Percentiles rank a stretch among this genome's conserved stretches.
Evolutionary conservation across 1,284 basidiomycete genomes (phyloP).

Genomic region (Sphagnurus paluster): DNA sequence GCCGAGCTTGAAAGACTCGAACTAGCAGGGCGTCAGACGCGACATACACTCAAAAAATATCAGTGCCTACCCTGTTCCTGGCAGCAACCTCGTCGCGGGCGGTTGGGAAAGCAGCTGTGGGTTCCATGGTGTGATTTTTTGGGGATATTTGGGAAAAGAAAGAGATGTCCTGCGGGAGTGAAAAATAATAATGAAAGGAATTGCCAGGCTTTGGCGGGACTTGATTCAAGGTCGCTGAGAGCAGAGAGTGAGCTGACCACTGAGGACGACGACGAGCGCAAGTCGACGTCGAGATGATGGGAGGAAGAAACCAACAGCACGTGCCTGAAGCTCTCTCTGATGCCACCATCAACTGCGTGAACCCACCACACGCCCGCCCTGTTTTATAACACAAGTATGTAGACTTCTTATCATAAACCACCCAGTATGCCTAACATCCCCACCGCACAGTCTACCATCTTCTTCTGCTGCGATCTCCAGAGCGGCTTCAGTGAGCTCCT

Average conservation of each 20-base stretch:
- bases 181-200: conserved; percentile 29
- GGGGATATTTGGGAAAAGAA: conserved; percentile 23
- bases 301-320: conserved; percentile 22
- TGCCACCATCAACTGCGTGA: conserved; percentile 11
- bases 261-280: conserved; percentile 12
- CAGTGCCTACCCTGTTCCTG: conserved; percentile 42
- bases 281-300: conserved; percentile 10
- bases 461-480: conserved; percentile 83
- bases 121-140: conserved; percentile 24
- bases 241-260: conserved; percentile 18
- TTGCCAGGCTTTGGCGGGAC: conserved; percentile 20
- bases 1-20: conserved; percentile 65
- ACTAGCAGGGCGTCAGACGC: conserved; percentile 35
- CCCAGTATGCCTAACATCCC: conserved; percentile 29
- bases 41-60: not conserved
- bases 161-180: conserved; percentile 25
- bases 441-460: conserved; percentile 52
- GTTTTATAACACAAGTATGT: not conserved
- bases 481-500: conserved; percentile 63
- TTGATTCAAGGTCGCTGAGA: conserved; percentile 10
- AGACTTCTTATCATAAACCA: conserved; percentile 2
- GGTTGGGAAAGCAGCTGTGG: conserved; percentile 22
- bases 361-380: conserved; percentile 10
- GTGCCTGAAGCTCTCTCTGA: conserved; percentile 11
- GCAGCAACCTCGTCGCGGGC: conserved; percentile 36